Conservation (phyloP, 164 flowering plant genomes). For the Platanus orientalis region DNA sequence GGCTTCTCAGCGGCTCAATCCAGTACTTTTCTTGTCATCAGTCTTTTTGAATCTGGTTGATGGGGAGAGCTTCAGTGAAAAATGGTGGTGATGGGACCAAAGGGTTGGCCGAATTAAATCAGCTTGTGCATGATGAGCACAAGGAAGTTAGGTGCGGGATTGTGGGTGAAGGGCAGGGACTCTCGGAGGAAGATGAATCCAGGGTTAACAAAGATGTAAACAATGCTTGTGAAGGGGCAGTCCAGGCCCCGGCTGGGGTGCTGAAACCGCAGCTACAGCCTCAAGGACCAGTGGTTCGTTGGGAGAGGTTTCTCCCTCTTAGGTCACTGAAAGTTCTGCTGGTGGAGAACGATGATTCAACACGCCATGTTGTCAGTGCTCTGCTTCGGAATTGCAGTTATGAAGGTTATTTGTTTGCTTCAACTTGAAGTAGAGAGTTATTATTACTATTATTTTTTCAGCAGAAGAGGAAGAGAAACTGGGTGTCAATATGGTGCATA, state of each 20-base stretch:
- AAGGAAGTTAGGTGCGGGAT: conserved; percentile 37
- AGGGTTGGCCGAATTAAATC: conserved; percentile 31
- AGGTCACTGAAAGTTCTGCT: conserved; percentile 51
- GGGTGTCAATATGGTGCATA: not conserved
- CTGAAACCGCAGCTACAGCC: conserved; percentile 40
- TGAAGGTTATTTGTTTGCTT: conserved; percentile 41
- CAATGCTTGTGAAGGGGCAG: conserved; percentile 14
- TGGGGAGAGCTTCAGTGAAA: conserved; percentile 38
- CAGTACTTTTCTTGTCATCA: conserved; percentile 25
- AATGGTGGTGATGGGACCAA: conserved; percentile 26
- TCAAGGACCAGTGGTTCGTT: conserved; percentile 45
- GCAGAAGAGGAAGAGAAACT: not conserved
- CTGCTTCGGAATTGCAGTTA: conserved; percentile 63
- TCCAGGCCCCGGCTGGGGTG: conserved; percentile 18
- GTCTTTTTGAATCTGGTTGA: conserved; percentile 51
- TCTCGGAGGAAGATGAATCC: conserved; percentile 42
- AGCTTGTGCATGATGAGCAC: conserved; percentile 26
- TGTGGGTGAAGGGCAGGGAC: conserved; percentile 40
- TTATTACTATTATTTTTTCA: not conserved
- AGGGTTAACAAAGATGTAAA: conserved; percentile 27
- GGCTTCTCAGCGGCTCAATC: conserved; percentile 20
- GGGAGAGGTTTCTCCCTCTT: conserved; percentile 64
- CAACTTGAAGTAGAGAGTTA: not conserved
- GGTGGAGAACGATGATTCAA: conserved; percentile 66
- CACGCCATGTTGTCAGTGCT: conserved; percentile 61